Evolutionary conservation across 1,139 yeast species (phyloP), one percentile per base, ranked within the genome.

Genomic region (Zygosaccharomyces sapae): DNA sequence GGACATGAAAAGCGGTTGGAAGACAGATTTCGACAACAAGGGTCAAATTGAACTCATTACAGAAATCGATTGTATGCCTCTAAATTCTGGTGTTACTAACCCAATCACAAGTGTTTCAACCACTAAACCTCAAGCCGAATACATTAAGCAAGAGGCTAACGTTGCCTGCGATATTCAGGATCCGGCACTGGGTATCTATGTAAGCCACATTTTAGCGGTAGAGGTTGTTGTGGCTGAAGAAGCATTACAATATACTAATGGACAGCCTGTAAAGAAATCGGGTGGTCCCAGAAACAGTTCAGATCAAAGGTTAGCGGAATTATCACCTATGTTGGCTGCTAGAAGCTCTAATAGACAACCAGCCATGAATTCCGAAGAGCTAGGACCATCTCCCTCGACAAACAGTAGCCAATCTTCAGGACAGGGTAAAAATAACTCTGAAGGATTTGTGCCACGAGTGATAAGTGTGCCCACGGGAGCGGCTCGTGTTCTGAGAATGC

Each of bases 221-320:
- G 98, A 92, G 66, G 78, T 88, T 48, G 86, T 90, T n/a, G 89
- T 92, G 38, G 96, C 96, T 1, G 98, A 92, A 67, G 98, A 92
- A 61, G 62, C 81, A 8, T 66, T 83, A 30, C 83, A 77, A 47
- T 61, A 65, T 44, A 51, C 62, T 1, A 61, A 61, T 46, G 69
- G 69, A 0, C 63, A 62, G 31, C 66, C 67, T 9, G 39, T 61
- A 18, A 50, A 47, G 37, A 43, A 47, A 33, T 36, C 44, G 54
- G 50, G 45, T 49, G 50, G 43, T 42, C 38, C 39, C 30, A 35
- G 46, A 2, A 48, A 43, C 34, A 54, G 49, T 41, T 53, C 64
- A 4, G 74, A 70, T 46, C 72, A 68, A 50, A 59, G 75, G 52
- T 55, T 70, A 18, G 71, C 73, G 1, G 75, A 71, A 49, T 51